These are phyloP conservation scores for Eimeria tenella DNA, from an alignment of 169 alveolate species.

Conservation along the genomic window DNA sequence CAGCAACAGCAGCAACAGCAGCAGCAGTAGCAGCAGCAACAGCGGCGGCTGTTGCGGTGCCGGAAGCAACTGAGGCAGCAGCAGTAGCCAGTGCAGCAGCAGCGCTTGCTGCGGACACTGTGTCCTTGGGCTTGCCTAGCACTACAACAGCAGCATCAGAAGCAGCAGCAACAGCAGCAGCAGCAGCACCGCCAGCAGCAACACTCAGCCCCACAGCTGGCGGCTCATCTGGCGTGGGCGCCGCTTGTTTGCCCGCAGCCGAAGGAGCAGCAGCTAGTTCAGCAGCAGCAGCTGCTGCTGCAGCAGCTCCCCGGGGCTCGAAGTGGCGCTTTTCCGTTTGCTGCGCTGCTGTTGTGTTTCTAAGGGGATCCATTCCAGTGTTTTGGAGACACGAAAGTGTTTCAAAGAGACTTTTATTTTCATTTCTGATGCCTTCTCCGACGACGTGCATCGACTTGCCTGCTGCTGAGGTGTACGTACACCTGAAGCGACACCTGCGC, in stretches of 20 bases:
- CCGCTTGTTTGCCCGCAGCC: background rate
- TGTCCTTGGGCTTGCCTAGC: too few species aligned
- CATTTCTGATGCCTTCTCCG: conserved; percentile 35
- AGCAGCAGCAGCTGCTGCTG: conserved; percentile 43
- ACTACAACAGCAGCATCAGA: background rate
- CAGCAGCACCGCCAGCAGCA: background rate
- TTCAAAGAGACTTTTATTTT: background rate
- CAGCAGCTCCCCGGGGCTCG: background rate
- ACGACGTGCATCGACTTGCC: conserved; percentile 14
- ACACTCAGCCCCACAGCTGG: too few species aligned
- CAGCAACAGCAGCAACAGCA: background rate
- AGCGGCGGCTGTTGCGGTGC: background rate
- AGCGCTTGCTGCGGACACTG: background rate
- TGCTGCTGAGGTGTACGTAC: conserved; percentile 51
- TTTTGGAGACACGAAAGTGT: conserved; percentile 92
- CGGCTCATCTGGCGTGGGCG: too few species aligned
- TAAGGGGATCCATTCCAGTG: conserved; percentile 98
- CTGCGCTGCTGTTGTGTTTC: conserved; percentile 91
- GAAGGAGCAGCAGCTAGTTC: background rate
- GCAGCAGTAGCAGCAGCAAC: conserved; percentile 25
- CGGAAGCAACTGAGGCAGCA: background rate
- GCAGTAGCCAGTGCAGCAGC: background rate
- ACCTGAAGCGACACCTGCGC: conserved; percentile 56
- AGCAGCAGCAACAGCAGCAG: background rate
- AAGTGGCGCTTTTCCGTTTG: background rate